Evolutionary conservation across 2,329 filamentous ascomycete species (phyloP), one percentile per base, ranked within the genome.

Genomic region (Neospermospora avenae): DNA sequence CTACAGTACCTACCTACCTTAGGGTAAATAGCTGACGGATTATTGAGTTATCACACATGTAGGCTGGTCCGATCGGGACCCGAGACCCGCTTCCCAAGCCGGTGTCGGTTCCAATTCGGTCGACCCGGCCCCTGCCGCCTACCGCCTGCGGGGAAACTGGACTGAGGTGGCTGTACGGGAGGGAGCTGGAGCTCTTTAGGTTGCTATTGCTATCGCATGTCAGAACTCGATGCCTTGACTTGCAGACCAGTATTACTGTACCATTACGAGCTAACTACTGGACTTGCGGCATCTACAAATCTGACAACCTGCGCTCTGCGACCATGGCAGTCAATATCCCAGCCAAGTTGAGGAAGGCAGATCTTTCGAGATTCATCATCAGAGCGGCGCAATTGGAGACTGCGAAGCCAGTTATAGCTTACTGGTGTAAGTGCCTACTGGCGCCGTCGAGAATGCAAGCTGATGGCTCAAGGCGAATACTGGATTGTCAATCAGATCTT

Each of bases 401-500:
- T 61, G 84, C 87, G 71, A 95, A 93, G 75, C 95, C 95, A 8
- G 90, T 95, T 61, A 84, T 98, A 67, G 83, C 93, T 64, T 99
- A 98, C 75, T 98, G 93, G 92, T 95, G 93, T 96, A 82, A 72
- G 88, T 82, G 28, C 6, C 25, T 18, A 18, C 42, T 13, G 10
- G 52, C 49, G 34, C 24, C 34, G 45, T 28, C 10, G 16, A 6
- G 46, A 44, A 44, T 41, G 42, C 52, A 61, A 49, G 59, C 64
- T 68, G 22, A 72, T 57, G 61, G 67, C 67, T 68, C 63, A 41
- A 95, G 91, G 90, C 74, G 88, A 96, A 71, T 96, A 95, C 75
- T 95, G 91, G 81, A 90, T 95, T 25, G 89, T 96, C 49, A 92
- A 98, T 70, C 90, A 96, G 72, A 96, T 99, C 67, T 85, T 99